Evolutionary conservation across 164 flowering plant genomes (phyloP), one percentile per base, ranked within the genome.

Genomic region (Piper longum): DNA sequence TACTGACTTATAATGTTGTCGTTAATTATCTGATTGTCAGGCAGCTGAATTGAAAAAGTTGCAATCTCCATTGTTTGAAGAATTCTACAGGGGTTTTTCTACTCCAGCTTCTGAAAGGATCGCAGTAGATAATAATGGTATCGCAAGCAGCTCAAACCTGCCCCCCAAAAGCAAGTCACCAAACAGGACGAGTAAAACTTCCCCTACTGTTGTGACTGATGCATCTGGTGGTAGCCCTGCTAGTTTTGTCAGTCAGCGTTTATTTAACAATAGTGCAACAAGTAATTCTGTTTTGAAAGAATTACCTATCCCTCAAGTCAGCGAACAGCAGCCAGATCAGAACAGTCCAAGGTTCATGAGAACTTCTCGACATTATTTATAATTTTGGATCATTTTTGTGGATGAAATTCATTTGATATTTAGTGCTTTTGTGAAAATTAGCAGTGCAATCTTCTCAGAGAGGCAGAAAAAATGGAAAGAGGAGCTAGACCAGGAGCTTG

Each of bases 401-500:
- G 9, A 6, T 1, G 8, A 8, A 1, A 48, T 48, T 5, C 11
- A 12, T 48, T 48, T 9, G 52, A 12, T 26, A 26, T 26, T 26
- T 26, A 2, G 9, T 48, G 9, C 14, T 48, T 2, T 12, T 48
- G 52, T 14, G 14, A 9, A 9, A 48, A 12, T 5, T 2, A 48
- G 18, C 79, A 78, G 82, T 64, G 62, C 73, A 19, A 86, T 78
- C 73, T 82, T 67, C 68, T 69, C 75, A 41, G 87, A 81, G 76
- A 79, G 79, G 69, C 81, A 82, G 66, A 73, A 75, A 67, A 78
- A 78, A 67, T 86, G 91, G 91, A 84, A 84, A 70, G 88, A 86
- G 76, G 88, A 86, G 74, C 87, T 86, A 59, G 83, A 72, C 61
- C 76, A 81, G 76, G 91, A 86, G 74, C 87, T 86, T 60, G 81